phyloP scores from a whole-genome alignment of 495 filamentous ascomycete species.

The Daldinia vernicosa region DNA sequence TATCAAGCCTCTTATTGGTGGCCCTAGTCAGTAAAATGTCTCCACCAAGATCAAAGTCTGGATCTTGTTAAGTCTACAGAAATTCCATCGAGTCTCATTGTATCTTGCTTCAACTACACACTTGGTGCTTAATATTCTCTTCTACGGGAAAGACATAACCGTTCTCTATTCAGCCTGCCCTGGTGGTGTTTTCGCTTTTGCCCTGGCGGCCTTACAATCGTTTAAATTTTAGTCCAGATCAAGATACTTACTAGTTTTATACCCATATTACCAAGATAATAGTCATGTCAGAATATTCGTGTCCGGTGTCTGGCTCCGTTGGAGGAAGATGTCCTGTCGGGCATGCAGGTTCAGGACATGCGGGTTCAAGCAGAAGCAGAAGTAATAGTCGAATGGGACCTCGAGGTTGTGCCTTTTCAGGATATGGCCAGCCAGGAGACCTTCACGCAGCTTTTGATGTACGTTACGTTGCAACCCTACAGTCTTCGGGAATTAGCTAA shows the following conservation, averaged over 20 bases:
- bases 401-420: conserved; percentile 36
- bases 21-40: conserved; percentile 1
- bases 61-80: conserved; percentile 14
- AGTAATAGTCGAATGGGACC: conserved; percentile 35
- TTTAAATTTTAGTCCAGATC: conserved; percentile 12
- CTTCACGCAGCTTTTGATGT: conserved; percentile 37
- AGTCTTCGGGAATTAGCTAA: conserved; percentile 3
- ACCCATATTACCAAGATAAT: conserved; percentile 18
- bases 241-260: conserved; percentile 13
- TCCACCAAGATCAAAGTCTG: conserved; percentile 24
- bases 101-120: conserved; percentile 7
- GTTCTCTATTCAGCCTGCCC: conserved; percentile 21
- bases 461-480: neutral
- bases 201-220: conserved; percentile 33
- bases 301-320: conserved; percentile 36
- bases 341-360: conserved; percentile 23
- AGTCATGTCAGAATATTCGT: conserved; percentile 39
- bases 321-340: conserved; percentile 31
- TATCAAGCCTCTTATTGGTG: conserved; percentile 13
- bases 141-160: conserved; percentile 3
- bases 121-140: conserved; percentile 5
- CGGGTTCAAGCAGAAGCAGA: conserved; percentile 22
- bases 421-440: conserved; percentile 32
- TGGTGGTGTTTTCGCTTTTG: conserved; percentile 35
- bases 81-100: conserved; percentile 16